Evolutionary conservation across 1,284 basidiomycete genomes (phyloP), one percentile per base, ranked within the genome.

Genomic region (Tilletia walkeri): DNA sequence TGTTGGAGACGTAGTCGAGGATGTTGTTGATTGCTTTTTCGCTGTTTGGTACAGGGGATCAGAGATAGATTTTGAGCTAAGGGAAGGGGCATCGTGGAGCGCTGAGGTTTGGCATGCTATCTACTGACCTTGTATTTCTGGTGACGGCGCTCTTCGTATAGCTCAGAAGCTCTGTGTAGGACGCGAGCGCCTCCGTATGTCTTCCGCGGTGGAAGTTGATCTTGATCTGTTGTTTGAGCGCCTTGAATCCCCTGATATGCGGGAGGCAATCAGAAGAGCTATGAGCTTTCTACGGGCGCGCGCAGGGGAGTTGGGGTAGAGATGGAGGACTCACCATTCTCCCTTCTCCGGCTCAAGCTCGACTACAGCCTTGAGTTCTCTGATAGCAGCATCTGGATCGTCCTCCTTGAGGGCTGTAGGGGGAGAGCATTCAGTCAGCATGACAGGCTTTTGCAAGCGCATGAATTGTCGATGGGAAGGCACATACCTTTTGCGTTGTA

Each of bases 1-100:
- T 75, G 50, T 86, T 86, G 14, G 94, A 94, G 54, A 99, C 96
- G 80, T 99, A 99, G 84, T 99, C 96, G 75, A 99, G 87, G 73
- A 99, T 97, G 72, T 93, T 93, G 84, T 98, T 99, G 87, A 99
- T 99, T 6, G 93, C 92, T 87, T 99, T 99, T 85, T 99, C 96
- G 6, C 83, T 78, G 68, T 3, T 30, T 30, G 24, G 24, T 30
- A 30, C 24, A 30, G 24, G 24, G 24, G 24, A 30, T 30, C 24
- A 30, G 24, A 30, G 24, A 30, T 30, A 30, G 24, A 30, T 30
- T 30, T 30, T 30, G 24, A 30, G 24, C 24, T 30, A n/a, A 38
- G 6, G 30, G 45, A 38, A 59, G 49, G 16, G 14, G 30, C 6
- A 34, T 10, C 1, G 24, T 2, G 34, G 38, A 24, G 18, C n/a